Base-by-base conservation (phyloP, 2,329 filamentous ascomycete species). In the Zasmidium citrigriseum region DNA sequence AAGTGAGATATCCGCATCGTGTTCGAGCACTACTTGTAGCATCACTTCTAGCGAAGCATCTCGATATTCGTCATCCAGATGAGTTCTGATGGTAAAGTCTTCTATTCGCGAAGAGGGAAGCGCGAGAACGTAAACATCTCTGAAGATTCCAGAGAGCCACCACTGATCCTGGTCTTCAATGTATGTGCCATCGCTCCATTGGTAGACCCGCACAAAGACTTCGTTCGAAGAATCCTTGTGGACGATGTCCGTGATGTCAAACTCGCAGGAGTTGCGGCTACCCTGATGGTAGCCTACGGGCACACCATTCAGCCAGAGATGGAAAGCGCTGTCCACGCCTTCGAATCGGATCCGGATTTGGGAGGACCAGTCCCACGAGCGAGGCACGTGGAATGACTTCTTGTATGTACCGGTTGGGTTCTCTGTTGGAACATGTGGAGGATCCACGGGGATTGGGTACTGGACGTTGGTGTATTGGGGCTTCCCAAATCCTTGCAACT, bases 291-390 rank as follows among this genome's bases (percentile, higher is more conserved):
- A 90, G 1, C 88, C 88, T 1, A 89, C 76, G 29, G 85, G 74
- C 16, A 75, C 69, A 0, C 86, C 86, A 63, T 90, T 90, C 5
- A 90, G 74, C 81, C 83, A 90, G 11, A 90, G 73, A 70, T 90
- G 86, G 65, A 87, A 90, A 0, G 87, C 85, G 65, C 85, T 86
- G 65, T 90, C 88, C 0, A 90, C 87, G 1, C 88, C 88, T 55
- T 90, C 88, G 59, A 90, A 90, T 12, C 88, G 78, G 21, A 90
- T 73, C n/a, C 86, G 78, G n/a, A 89, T 73, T 63, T 89, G 86
- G 44, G 73, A 68, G 10, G 5, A 16, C 34, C 73, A 75, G 18
- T 76, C 73, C 76, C 74, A 59, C 9, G 60, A 70, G 1, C 72
- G 55, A 0, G 85, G 85, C 2, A 88, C 76, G 1, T 73, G 65